These are phyloP conservation scores for Porphyra umbilicalis DNA, from an alignment of 31 red algal genomes.

Conservation along the genomic window DNA sequence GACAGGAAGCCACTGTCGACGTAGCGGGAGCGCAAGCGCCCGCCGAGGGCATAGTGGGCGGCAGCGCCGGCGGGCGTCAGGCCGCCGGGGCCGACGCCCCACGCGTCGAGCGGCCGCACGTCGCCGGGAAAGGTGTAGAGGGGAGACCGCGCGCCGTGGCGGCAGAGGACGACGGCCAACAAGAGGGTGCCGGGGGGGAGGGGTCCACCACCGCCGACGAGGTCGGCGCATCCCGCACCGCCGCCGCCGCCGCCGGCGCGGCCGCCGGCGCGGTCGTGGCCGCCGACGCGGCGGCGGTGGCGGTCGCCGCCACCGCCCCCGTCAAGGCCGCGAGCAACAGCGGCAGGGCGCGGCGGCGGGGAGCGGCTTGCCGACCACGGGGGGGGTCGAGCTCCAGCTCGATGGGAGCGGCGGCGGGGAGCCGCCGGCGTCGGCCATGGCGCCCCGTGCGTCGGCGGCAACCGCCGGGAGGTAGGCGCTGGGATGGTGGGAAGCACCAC, in stretches of 20 bases:
- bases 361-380: no score
- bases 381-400: no score
- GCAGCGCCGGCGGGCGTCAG: constrained; percentile 70
- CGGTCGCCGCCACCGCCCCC: not conserved
- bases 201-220: not conserved
- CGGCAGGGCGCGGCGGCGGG: not conserved
- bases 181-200: not conserved
- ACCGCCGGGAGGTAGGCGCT: no score
- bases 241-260: not conserved
- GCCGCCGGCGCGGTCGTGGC: no score
- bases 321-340: not conserved
- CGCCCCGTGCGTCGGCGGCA: no score
- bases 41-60: constrained; percentile 72
- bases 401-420: no score
- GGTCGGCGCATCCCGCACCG: not conserved
- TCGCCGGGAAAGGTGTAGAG: constrained; percentile 69
- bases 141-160: constrained; percentile 85
- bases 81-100: constrained; percentile 78
- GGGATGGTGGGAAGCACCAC: no score
- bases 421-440: no score
- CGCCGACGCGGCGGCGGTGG: no score
- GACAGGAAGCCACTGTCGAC: constrained; percentile 43
- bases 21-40: constrained; percentile 41
- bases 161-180: constrained; percentile 61
- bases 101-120: constrained; percentile 48